Evolutionary conservation across 2,329 filamentous ascomycete genomes (phyloP).

Genomic region (Aspergillus alliaceus): DNA sequence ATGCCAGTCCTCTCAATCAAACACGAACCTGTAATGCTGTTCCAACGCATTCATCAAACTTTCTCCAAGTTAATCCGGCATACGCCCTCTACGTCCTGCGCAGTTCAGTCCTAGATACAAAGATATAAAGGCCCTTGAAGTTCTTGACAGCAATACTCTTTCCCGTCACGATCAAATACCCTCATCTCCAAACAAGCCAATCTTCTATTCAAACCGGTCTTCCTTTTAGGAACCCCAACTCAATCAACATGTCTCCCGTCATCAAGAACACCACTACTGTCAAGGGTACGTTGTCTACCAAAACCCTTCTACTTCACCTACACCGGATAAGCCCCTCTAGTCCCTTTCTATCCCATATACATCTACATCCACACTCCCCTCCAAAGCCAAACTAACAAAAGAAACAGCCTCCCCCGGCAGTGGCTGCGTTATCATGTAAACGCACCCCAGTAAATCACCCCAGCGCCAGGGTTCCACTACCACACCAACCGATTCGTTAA

Average conservation of each 20-base stretch:
- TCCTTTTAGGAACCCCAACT: constrained; percentile 18
- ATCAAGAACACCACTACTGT: constrained; percentile 20
- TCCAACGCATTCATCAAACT: not conserved
- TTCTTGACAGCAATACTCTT: not conserved
- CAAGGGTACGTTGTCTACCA: constrained; percentile 21
- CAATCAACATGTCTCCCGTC: constrained; percentile 27
- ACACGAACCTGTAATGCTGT: not conserved
- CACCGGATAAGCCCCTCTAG: not conserved
- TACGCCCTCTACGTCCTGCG: not conserved
- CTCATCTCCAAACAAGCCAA: constrained; percentile 1
- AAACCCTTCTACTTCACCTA: not conserved
- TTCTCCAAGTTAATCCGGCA: not conserved
- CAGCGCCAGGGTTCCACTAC: constrained; percentile 1
- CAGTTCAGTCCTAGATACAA: not conserved
- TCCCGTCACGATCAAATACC: not conserved
- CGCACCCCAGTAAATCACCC: not conserved
- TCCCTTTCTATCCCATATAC: too few relatives aligned
- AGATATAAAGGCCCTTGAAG: not conserved
- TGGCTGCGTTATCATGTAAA: constrained; percentile 34
- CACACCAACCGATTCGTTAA: not conserved
- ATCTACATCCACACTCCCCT: too few relatives aligned
- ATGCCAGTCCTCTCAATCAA: too few relatives aligned
- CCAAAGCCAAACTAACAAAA: constrained; percentile 3
- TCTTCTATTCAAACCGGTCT: constrained; percentile 10
- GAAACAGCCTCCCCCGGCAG: constrained; percentile 26